A percentile compares a stretch with the other conserved stretches of the same genome.
Conservation (phyloP, 176 grass and related monocot species). For the Musa beccarii region DNA sequence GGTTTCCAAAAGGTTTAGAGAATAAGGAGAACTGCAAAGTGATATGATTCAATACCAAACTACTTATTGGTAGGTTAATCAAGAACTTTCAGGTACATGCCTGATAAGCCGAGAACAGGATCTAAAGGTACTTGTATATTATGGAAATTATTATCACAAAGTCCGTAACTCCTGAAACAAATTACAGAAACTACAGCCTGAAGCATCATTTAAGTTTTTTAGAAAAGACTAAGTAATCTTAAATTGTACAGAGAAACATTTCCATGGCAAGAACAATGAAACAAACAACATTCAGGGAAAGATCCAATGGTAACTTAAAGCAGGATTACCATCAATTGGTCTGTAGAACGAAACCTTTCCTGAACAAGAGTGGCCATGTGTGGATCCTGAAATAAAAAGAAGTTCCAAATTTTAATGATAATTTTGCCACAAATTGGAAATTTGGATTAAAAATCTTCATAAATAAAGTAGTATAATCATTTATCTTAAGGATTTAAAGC, state of each 20-base stretch:
- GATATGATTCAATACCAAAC: no score
- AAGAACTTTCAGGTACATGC: no score
- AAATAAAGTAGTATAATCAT: background rate
- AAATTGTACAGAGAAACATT: background rate
- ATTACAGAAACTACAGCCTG: background rate
- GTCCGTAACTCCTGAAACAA: background rate
- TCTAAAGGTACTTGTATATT: no score
- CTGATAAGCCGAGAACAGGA: no score
- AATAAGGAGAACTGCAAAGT: no score
- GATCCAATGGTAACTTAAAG: background rate
- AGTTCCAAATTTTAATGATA: background rate
- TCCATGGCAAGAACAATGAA: background rate
- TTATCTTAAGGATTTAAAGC: no score
- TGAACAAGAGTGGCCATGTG: conserved; percentile 65
- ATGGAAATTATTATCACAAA: no score
- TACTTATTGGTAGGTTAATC: no score
- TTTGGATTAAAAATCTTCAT: background rate
- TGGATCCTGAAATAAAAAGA: conserved; percentile 50
- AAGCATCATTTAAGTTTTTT: background rate
- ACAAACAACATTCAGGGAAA: background rate
- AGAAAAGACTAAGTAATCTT: background rate
- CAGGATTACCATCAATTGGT: conserved; percentile 57
- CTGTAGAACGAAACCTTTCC: conserved; percentile 67
- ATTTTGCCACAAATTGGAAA: background rate
- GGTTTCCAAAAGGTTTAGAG: no score